phyloP scores from a whole-genome alignment of 805 yeast genomes.

The Metschnikowia chrysomelidarum region DNA sequence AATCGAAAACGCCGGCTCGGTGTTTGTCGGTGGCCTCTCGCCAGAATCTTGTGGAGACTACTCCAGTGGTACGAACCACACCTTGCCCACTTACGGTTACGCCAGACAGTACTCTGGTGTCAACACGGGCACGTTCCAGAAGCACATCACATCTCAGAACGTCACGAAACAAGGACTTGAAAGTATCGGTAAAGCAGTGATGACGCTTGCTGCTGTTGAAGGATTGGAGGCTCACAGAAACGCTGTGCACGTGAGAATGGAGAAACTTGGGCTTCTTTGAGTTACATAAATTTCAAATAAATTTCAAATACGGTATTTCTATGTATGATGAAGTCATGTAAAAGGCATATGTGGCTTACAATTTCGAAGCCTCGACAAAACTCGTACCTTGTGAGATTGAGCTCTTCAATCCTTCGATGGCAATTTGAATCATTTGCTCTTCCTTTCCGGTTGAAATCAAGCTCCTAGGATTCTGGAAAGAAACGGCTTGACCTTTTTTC shows the following conservation, averaged over 20 bases:
- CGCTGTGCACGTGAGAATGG: constrained; percentile 94
- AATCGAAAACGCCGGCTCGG: constrained; percentile 93
- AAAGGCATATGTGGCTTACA: constrained; percentile 18
- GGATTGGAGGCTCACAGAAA: constrained; percentile 97
- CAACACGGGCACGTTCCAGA: constrained; percentile 92
- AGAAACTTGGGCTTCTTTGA: constrained; percentile 60
- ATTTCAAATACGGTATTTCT: not conserved
- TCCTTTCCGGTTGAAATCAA: constrained; percentile 32
- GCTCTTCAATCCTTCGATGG: constrained; percentile 37
- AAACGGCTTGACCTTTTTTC: constrained; percentile 35
- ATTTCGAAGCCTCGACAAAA: constrained; percentile 39
- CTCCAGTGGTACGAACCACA: constrained; percentile 97
- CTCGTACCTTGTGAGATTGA: constrained; percentile 41
- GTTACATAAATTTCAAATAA: not conserved
- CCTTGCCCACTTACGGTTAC: constrained; percentile 97
- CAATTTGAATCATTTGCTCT: constrained; percentile 32
- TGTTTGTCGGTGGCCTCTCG: constrained; percentile 92
- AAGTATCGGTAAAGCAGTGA: constrained; percentile 93
- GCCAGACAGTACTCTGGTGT: constrained; percentile 98
- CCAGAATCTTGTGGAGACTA: constrained; percentile 99
- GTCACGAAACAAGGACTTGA: constrained; percentile 81
- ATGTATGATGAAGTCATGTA: not conserved
- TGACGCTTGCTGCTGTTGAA: constrained; percentile 93
- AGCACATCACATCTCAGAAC: constrained; percentile 91
- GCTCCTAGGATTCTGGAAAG: constrained; percentile 36